Evolutionary conservation across 129 eudicot genomes (phyloP), one percentile per base, ranked within the genome.

Genomic region (Pseudognaphalium luteoalbum): DNA sequence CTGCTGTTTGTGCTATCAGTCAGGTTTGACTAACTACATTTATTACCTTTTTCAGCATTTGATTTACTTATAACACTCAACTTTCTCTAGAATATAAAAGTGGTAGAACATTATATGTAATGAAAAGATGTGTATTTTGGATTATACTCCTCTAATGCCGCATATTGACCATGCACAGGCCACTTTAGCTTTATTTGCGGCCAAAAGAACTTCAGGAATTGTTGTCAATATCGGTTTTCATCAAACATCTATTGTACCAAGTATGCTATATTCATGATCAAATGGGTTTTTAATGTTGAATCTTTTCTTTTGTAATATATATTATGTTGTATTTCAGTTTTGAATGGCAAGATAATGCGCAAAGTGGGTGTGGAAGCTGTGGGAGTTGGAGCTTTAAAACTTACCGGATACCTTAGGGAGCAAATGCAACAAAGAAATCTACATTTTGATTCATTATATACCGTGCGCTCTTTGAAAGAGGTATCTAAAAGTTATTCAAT

Each of bases 391-490:
- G 97, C 97, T 32, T 75, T 94, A 75, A 94, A 94, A 76, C 91
- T 94, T 74, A 94, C 99, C 1, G 97, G 94, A 85, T 94, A 80
- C 72, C 97, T 94, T 58, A 87, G 90, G 86, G 96, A 91, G 58
- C 84, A 84, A 88, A 84, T 94, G 99, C 92, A 85, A 73, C 88
- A 87, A 73, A 88, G 81, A 70, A 87, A 94, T 74, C 78, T 94
- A 16, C 72, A 83, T 57, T 91, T 88, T 78, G 89, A 88, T 50
- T 89, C 99, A 15, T 78, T 91, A 41, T 91, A 94, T 82, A 94
- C 97, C 56, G 99, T 94, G 81, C 93, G 97, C 52, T 76, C 91
- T 6, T 76, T 94, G 69, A 94, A 94, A 83, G 97, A 94, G 97
- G 99, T 94, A 86, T 51, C 17, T 1, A 21, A 73, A 73, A 21